phyloP scores from a whole-genome alignment of 805 yeast species.

The Kuraishia hungarica region DNA sequence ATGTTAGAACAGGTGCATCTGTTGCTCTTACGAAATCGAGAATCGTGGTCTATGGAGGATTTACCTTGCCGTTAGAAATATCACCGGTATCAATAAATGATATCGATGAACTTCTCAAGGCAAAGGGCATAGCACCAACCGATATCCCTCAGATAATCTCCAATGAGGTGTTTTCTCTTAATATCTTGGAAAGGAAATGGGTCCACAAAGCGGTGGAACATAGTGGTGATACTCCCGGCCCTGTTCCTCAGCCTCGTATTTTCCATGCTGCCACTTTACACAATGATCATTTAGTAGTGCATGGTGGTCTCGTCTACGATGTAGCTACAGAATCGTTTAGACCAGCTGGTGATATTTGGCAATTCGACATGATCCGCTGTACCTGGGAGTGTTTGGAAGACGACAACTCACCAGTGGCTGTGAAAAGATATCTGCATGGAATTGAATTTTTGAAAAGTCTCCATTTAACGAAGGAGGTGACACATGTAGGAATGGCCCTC shows the following conservation, averaged over 20 bases:
- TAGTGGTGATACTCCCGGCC: slow-evolving; percentile 7
- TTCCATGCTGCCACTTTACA: slow-evolving; percentile 50
- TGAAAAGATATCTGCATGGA: slow-evolving; percentile 44
- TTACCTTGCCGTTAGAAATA: slow-evolving; percentile 47
- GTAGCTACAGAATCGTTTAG: slow-evolving; percentile 25
- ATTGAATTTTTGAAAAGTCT: slow-evolving; percentile 32
- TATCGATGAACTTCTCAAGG: slow-evolving; percentile 20
- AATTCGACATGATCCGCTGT: slow-evolving; percentile 41
- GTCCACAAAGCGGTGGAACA: slow-evolving; percentile 25
- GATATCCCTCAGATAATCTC: slow-evolving; percentile 36
- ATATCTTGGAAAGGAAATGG: slow-evolving; percentile 56
- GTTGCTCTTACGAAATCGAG: slow-evolving; percentile 48
- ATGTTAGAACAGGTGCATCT: slow-evolving; percentile 64
- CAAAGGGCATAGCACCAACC: neutral
- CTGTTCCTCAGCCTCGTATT: slow-evolving; percentile 37
- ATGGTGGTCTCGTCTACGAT: slow-evolving; percentile 53
- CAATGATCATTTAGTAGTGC: slow-evolving; percentile 43
- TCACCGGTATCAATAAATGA: slow-evolving; percentile 28
- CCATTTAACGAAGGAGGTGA: slow-evolving; percentile 25
- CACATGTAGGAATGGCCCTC: slow-evolving; percentile 41
- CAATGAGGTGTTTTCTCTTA: slow-evolving; percentile 54
- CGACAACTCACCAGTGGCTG: slow-evolving; percentile 24
- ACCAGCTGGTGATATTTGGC: slow-evolving; percentile 64
- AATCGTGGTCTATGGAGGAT: slow-evolving; percentile 62
- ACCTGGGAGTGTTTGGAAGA: slow-evolving; percentile 46